These are phyloP conservation scores for Phytopythium helicoides DNA, from an alignment of 352 stramenopile species.

Conservation along the genomic window DNA sequence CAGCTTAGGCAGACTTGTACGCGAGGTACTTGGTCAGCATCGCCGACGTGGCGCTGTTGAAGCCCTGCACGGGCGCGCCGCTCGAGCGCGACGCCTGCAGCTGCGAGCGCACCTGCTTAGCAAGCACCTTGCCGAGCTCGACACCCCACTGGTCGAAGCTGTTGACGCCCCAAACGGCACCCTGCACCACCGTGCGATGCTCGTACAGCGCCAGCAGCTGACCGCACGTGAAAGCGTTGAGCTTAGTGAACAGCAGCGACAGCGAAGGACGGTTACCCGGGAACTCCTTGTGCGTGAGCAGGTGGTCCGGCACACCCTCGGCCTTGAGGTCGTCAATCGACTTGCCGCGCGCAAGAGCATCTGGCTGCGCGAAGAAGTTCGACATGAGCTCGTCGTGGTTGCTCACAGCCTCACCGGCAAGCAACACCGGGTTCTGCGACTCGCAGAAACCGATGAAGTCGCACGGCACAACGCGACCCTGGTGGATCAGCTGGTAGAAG, in stretches of 20 bases:
- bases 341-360: constrained; percentile 97
- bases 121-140: constrained; percentile 98
- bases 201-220: constrained; percentile 98
- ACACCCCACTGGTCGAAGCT: constrained; percentile 99
- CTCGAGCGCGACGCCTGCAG: constrained; percentile 76
- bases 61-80: constrained; percentile 85
- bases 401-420: constrained; percentile 85
- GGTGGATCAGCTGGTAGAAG: constrained; percentile 99
- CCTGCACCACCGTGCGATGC: constrained; percentile 96
- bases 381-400: constrained; percentile 99
- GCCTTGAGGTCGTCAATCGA: constrained; percentile 91
- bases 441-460: constrained; percentile 99
- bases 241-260: constrained; percentile 95
- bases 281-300: constrained; percentile 96
- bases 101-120: constrained; percentile 93
- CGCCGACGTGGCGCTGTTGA: constrained; percentile 92
- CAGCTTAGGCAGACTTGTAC: constrained; percentile 60
- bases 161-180: constrained; percentile 98
- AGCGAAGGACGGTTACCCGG: constrained; percentile 96
- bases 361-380: constrained; percentile 99
- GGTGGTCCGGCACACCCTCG: constrained; percentile 91
- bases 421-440: constrained; percentile 87
- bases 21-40: constrained; percentile 93
- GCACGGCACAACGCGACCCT: constrained; percentile 95
- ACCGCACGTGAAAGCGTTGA: constrained; percentile 94